A percentile compares a stretch with the other conserved stretches of the same genome.
phyloP scores from a whole-genome alignment of 1,139 yeast genomes.

The Candida tetrigidarum region DNA sequence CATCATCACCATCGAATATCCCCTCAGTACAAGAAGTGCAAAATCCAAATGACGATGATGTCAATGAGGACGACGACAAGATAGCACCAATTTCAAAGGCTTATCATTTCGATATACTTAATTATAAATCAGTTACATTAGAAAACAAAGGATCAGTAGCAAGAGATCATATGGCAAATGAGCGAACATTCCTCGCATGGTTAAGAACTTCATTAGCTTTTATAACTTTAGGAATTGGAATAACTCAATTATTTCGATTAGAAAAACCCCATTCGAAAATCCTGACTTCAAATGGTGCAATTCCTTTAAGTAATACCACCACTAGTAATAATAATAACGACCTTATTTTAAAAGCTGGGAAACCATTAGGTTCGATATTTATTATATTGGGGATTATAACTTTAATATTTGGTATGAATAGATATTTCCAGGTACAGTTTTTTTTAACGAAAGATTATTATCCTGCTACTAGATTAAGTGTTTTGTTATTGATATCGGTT shows the following conservation, averaged over 20 bases:
- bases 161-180: slow-evolving; percentile 69
- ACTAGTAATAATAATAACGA: too few species aligned
- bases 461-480: slow-evolving; percentile 35
- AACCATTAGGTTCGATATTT: slow-evolving; percentile 41
- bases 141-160: slow-evolving; percentile 55
- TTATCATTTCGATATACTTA: slow-evolving; percentile 11
- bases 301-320: slow-evolving; percentile 16
- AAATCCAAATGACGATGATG: too few species aligned
- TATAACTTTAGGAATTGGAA: slow-evolving; percentile 46
- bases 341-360: slow-evolving; percentile 31
- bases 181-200: slow-evolving; percentile 80
- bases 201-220: slow-evolving; percentile 58
- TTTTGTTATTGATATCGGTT: slow-evolving; percentile 23
- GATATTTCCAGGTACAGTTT: slow-evolving; percentile 42
- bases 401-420: slow-evolving; percentile 33
- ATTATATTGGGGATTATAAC: slow-evolving; percentile 40
- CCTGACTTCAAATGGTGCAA: slow-evolving; percentile 14
- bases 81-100: background rate
- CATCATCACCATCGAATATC: slow-evolving; percentile 3
- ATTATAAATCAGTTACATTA: slow-evolving; percentile 32
- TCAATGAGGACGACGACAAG: slow-evolving; percentile 11
- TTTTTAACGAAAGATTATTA: slow-evolving; percentile 29
- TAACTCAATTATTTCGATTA: slow-evolving; percentile 44
- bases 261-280: slow-evolving; percentile 27
- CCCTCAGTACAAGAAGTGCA: background rate